Evolutionary conservation across 768 basidiomycete genomes (phyloP).

Genomic region (Hygrophorus russula): DNA sequence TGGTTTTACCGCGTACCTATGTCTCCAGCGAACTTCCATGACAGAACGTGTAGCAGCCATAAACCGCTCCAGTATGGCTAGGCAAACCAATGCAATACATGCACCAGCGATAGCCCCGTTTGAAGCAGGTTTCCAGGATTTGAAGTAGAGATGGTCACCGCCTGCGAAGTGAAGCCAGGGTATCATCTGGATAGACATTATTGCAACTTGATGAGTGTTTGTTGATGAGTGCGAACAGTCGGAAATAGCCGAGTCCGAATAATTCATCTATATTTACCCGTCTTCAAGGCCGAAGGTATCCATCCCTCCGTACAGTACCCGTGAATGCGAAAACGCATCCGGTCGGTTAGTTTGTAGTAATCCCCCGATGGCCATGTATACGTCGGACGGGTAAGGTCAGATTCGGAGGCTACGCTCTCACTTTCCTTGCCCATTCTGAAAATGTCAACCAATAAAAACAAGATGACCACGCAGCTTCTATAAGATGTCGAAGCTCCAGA

Average conservation of each 20-base stretch:
- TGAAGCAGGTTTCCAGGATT: constrained; percentile 56
- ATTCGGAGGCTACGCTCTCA: not conserved
- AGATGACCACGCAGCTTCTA: too few species aligned
- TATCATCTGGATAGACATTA: constrained; percentile 43
- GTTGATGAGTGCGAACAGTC: too few species aligned
- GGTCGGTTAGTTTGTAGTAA: too few species aligned
- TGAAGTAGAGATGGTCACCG: constrained; percentile 58
- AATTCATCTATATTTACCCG: too few species aligned
- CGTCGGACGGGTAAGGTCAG: not conserved
- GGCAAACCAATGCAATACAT: constrained; percentile 55
- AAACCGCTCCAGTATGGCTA: constrained; percentile 64
- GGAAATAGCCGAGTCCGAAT: too few species aligned
- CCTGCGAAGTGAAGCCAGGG: constrained; percentile 61
- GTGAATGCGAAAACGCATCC: too few species aligned
- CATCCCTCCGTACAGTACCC: too few species aligned
- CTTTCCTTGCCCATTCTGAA: not conserved
- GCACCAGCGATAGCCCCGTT: constrained; percentile 64
- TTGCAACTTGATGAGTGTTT: too few species aligned
- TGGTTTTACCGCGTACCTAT: constrained; percentile 31
- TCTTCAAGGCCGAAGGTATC: too few species aligned
- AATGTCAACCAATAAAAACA: too few species aligned
- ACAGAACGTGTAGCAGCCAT: constrained; percentile 44
- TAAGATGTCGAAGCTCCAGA: not conserved
- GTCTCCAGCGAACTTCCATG: constrained; percentile 47
- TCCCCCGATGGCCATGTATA: not conserved